These are phyloP conservation scores for Acaromyces ingoldii DNA, from an alignment of 1,284 basidiomycete genomes.

Conservation along the genomic window DNA sequence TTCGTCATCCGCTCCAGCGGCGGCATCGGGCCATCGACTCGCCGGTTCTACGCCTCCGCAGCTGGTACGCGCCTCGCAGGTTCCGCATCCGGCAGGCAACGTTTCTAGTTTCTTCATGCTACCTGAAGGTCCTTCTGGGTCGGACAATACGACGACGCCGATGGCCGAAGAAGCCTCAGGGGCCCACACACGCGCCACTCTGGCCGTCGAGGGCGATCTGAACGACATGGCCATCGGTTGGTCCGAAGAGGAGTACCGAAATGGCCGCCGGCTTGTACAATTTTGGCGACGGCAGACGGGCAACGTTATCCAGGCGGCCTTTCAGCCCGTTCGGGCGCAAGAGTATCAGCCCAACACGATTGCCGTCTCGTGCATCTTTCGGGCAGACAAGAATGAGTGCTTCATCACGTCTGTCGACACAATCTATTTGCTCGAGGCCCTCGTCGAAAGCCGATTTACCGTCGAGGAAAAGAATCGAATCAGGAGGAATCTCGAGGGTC, in stretches of 20 bases:
- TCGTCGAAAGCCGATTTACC: conserved; percentile 76
- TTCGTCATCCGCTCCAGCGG: too few relatives aligned
- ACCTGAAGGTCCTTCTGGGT: too few relatives aligned
- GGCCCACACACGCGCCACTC: conserved; percentile 34
- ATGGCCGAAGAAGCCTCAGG: too few relatives aligned
- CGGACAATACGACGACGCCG: too few relatives aligned
- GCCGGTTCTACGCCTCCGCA: too few relatives aligned
- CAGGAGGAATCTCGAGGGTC: conserved; percentile 84
- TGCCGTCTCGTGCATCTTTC: conserved; percentile 78
- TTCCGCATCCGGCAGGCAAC: too few relatives aligned
- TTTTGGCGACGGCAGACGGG: conserved; percentile 58
- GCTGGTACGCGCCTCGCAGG: too few relatives aligned
- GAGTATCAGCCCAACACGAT: conserved; percentile 55
- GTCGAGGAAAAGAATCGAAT: conserved; percentile 97
- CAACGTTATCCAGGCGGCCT: conserved; percentile 55
- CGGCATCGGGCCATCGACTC: too few relatives aligned
- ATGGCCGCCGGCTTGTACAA: conserved; percentile 56
- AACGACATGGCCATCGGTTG: conserved; percentile 57
- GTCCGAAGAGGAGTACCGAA: conserved; percentile 57
- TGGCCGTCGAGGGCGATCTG: conserved; percentile 54
- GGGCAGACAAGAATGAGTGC: conserved; percentile 69
- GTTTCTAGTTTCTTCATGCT: too few relatives aligned
- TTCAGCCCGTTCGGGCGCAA: conserved; percentile 52
- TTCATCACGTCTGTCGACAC: conserved; percentile 90
- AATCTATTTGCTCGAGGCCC: conserved; percentile 82